Base-by-base conservation (phyloP, 148 eudicot species). In the Selenicereus undatus region DNA sequence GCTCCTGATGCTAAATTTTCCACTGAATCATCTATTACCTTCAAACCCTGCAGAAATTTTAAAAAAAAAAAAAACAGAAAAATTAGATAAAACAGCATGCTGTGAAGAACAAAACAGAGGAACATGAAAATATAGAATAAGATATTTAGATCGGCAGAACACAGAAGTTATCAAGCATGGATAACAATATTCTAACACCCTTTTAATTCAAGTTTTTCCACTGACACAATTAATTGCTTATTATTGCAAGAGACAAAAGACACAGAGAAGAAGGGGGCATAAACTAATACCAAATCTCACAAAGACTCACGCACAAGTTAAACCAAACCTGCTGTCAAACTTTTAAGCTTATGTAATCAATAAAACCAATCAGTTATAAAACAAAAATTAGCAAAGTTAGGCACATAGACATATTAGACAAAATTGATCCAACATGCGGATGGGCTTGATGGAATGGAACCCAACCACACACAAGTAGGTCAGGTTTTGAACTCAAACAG, bases 1-100 rank as follows among this genome's bases (percentile, higher is more conserved):
- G 99, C 98, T 83, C 98, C 99, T 64, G 97, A 91, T 65, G 99
- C 94, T 79, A 96, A 84, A 79, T 88, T 92, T 84, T 93, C 99
- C 71, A 96, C 95, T 12, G 94, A 93, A 75, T 73, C 83, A 82
- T 96, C 97, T 75, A 96, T 52, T 75, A 80, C 97, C 86, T 93
- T 95, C 86, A 96, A 81, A 77, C 99, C 97, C 99, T 96, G 91
- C 82, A 86, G 74, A 70, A 36, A 36, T 36, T 81, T n/a, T n/a
- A n/a, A n/a, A n/a, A n/a, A n/a, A n/a, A 35, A 29, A 36, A 73
- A 21, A 76, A 50, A n/a, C n/a, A 60, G 35, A 1, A 5, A 64
- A 51, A 11, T 51, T 42, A 52, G 20, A 62, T 4, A 36, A 14
- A 32, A 52, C 26, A 81, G 74, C 6, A 74, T 56, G 58, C 50